phyloP scores from a whole-genome alignment of 768 basidiomycete genomes.

The Boletus subparvulus region DNA sequence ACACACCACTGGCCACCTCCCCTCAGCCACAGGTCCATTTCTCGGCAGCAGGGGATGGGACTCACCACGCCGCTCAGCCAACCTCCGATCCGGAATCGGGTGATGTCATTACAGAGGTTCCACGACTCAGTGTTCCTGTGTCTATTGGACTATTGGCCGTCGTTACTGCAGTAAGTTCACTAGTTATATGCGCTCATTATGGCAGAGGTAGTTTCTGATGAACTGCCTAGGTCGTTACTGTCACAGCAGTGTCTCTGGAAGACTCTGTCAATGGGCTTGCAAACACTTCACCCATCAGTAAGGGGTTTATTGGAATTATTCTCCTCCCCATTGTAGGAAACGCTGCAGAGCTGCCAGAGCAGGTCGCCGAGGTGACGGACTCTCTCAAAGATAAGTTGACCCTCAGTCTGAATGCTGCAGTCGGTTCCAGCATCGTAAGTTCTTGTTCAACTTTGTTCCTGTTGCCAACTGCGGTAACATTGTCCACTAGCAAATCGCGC shows the following conservation, averaged over 20 bases:
- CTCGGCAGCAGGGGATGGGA: not conserved
- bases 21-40: not conserved
- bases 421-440: conserved; percentile 76
- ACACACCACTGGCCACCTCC: too few species aligned
- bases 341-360: conserved; percentile 33
- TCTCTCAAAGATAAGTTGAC: conserved; percentile 88
- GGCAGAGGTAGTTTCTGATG: not conserved
- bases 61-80: too few species aligned
- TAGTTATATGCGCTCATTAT: not conserved
- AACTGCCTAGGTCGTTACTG: conserved; percentile 44
- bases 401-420: conserved; percentile 82
- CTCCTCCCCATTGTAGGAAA: conserved; percentile 93
- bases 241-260: conserved; percentile 67
- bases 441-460: not conserved
- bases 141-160: conserved; percentile 48
- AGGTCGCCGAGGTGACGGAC: conserved; percentile 74
- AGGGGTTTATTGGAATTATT: conserved; percentile 53
- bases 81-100: conserved; percentile 13
- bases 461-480: too few species aligned
- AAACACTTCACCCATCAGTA: conserved; percentile 49
- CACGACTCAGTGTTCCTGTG: conserved; percentile 53
- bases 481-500: conserved; percentile 59
- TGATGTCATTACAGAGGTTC: conserved; percentile 2
- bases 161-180: conserved; percentile 57
- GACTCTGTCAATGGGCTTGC: conserved; percentile 54